Evolutionary conservation across 176 grass and related monocot genomes (phyloP).

Genomic region (Phragmites australis): DNA sequence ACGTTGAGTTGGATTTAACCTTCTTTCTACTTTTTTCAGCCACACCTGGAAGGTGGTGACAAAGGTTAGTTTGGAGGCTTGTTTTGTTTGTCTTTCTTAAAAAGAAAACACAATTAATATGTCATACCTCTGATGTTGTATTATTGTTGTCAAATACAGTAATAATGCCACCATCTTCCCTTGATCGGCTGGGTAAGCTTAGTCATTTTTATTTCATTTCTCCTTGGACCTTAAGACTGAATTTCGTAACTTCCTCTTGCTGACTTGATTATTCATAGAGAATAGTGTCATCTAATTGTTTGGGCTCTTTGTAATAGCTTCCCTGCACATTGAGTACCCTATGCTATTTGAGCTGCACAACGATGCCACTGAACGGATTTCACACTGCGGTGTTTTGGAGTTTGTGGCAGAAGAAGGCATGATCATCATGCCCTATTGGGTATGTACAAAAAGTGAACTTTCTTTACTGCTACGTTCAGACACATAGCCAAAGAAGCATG

Average conservation of each 20-base stretch:
- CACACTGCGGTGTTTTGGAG: slow-evolving; percentile 89
- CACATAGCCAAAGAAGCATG: slow-evolving; percentile 30
- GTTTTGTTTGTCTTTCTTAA: background rate
- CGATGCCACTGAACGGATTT: slow-evolving; percentile 60
- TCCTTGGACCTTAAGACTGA: background rate
- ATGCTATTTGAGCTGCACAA: slow-evolving; percentile 92
- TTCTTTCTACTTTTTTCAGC: slow-evolving; percentile 53
- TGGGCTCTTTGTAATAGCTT: slow-evolving; percentile 56
- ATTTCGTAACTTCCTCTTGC: slow-evolving; percentile 11
- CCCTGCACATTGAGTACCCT: slow-evolving; percentile 81
- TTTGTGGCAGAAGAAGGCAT: slow-evolving; percentile 97
- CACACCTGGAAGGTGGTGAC: slow-evolving; percentile 78
- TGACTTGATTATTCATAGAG: slow-evolving; percentile 3
- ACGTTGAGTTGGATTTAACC: slow-evolving; percentile 34
- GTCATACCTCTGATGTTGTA: slow-evolving; percentile 15
- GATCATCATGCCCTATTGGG: slow-evolving; percentile 95
- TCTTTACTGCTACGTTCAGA: background rate
- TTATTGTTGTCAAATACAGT: slow-evolving; percentile 53
- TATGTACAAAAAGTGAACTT: slow-evolving; percentile 29
- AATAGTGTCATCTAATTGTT: slow-evolving; percentile 20
- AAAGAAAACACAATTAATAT: background rate
- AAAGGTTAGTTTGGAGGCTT: slow-evolving; percentile 48
- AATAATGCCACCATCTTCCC: slow-evolving; percentile 88
- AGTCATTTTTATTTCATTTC: background rate
- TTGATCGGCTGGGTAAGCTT: slow-evolving; percentile 81